phyloP scores from a whole-genome alignment of 805 yeast species.

The Suhomyces vadensis region DNA sequence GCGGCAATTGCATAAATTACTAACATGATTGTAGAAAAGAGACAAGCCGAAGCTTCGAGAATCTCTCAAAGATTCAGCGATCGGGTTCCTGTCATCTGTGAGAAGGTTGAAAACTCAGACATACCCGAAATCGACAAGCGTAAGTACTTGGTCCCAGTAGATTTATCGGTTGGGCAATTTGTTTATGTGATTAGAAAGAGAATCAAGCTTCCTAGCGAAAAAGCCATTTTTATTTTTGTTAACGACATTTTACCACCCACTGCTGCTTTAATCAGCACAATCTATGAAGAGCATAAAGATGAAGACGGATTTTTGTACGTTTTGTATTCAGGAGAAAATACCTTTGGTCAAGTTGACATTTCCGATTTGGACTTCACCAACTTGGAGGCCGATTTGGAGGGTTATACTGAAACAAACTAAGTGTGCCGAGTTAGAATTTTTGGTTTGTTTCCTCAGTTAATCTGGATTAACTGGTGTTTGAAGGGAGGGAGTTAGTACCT shows the following conservation, averaged over 20 bases:
- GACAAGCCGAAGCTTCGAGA: constrained; percentile 92
- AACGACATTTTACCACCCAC: constrained; percentile 98
- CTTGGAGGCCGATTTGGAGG: constrained; percentile 22
- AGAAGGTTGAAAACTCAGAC: constrained; percentile 94
- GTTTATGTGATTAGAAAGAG: constrained; percentile 97
- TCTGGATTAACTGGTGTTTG: constrained; percentile 1
- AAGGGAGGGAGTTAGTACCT: not conserved
- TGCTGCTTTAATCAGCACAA: constrained; percentile 92
- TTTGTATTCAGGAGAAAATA: constrained; percentile 95
- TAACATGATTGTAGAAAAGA: constrained; percentile 58
- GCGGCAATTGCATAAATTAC: constrained; percentile 4
- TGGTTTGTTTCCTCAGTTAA: not conserved
- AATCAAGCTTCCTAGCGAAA: constrained; percentile 92
- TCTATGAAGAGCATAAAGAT: constrained; percentile 95
- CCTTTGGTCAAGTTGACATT: constrained; percentile 64
- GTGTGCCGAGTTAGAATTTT: not conserved
- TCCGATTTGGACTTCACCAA: constrained; percentile 15
- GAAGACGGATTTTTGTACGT: constrained; percentile 97
- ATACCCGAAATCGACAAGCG: constrained; percentile 96
- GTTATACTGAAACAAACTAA: constrained; percentile 1
- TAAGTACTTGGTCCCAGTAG: constrained; percentile 94
- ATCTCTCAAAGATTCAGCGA: constrained; percentile 86
- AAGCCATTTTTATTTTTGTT: constrained; percentile 96
- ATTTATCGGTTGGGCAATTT: constrained; percentile 95
- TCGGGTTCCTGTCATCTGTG: constrained; percentile 96